Percentiles rank a stretch among this genome's conserved stretches.
These are phyloP conservation scores for Fusarium dlaminii DNA, from an alignment of 2,329 filamentous ascomycete species.

Conservation along the genomic window DNA sequence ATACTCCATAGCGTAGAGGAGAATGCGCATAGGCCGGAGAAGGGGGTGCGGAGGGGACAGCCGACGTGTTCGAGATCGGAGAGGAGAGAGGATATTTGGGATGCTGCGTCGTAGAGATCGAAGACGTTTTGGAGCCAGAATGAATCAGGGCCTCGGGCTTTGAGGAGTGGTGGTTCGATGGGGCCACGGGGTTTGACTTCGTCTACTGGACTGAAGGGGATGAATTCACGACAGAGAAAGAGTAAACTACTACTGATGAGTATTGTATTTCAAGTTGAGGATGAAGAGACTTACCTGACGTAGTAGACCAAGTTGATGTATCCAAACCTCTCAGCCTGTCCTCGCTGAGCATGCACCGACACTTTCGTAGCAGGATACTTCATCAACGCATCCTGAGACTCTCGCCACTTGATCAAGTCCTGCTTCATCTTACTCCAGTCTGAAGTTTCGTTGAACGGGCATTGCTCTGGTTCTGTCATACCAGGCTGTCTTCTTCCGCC, in stretches of 20 bases:
- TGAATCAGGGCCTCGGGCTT: constrained; percentile 25
- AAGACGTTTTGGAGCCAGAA: constrained; percentile 34
- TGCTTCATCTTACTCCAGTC: constrained; percentile 36
- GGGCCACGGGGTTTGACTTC: constrained; percentile 35
- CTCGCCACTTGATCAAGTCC: constrained; percentile 31
- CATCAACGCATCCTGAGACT: constrained; percentile 21
- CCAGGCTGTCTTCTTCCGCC: constrained; percentile 32
- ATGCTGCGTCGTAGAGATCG: constrained; percentile 33
- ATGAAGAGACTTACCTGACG: constrained; percentile 10
- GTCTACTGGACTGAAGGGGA: constrained; percentile 38
- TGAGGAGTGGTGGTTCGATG: constrained; percentile 36
- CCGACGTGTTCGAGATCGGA: constrained; percentile 33
- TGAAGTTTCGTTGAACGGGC: constrained; percentile 31
- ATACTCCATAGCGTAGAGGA: constrained; percentile 26
- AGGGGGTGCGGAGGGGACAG: constrained; percentile 33
- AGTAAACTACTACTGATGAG: background rate
- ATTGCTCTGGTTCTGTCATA: constrained; percentile 35
- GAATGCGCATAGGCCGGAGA: constrained; percentile 36
- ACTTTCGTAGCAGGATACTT: constrained; percentile 37
- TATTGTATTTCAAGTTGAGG: fast-evolving
- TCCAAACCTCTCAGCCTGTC: constrained; percentile 40
- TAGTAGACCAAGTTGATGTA: constrained; percentile 42
- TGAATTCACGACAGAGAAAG: constrained; percentile 37
- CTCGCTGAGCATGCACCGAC: constrained; percentile 36
- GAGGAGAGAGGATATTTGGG: constrained; percentile 36